Conservation (phyloP, 2,329 filamentous ascomycete genomes). For the Nannizziopsis barbatae region DNA sequence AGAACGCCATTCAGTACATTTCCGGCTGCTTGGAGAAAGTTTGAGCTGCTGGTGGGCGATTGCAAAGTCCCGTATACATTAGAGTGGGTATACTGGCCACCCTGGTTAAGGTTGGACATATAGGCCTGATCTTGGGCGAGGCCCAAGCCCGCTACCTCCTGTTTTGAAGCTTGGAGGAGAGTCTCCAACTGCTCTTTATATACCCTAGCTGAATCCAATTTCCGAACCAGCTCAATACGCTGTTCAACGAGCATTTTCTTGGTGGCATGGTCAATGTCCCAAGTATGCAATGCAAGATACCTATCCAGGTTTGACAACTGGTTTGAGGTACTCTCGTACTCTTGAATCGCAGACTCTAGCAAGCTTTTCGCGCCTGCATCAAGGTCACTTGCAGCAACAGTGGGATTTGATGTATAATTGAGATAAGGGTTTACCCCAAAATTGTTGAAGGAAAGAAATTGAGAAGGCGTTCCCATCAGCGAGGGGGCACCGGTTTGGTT, state of each 20-base stretch:
- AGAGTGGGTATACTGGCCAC: neutral
- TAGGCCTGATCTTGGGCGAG: constrained; percentile 1
- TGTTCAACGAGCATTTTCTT: constrained; percentile 29
- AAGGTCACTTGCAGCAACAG: neutral
- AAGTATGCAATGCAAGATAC: constrained; percentile 31
- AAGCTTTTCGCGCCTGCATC: constrained; percentile 10
- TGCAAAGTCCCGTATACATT: neutral
- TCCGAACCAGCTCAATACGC: constrained; percentile 28
- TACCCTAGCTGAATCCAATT: constrained; percentile 28
- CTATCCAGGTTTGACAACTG: constrained; percentile 30
- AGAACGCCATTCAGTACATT: neutral
- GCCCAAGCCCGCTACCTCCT: neutral
- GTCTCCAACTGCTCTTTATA: constrained; percentile 28
- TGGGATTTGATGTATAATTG: neutral
- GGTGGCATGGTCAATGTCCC: constrained; percentile 26
- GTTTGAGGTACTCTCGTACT: constrained; percentile 23
- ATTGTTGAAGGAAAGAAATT: neutral
- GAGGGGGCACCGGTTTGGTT: neutral
- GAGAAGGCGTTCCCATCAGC: neutral
- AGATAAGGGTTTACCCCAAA: constrained; percentile 1
- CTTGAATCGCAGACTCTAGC: constrained; percentile 23
- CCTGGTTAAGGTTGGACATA: neutral
- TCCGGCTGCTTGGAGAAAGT: neutral
- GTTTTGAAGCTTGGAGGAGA: constrained; percentile 15
- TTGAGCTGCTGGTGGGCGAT: neutral